A percentile compares a stretch with the other conserved stretches of the same genome.
Conservation (phyloP, 2,329 filamentous ascomycete genomes). For the Botrytis galanthina region DNA sequence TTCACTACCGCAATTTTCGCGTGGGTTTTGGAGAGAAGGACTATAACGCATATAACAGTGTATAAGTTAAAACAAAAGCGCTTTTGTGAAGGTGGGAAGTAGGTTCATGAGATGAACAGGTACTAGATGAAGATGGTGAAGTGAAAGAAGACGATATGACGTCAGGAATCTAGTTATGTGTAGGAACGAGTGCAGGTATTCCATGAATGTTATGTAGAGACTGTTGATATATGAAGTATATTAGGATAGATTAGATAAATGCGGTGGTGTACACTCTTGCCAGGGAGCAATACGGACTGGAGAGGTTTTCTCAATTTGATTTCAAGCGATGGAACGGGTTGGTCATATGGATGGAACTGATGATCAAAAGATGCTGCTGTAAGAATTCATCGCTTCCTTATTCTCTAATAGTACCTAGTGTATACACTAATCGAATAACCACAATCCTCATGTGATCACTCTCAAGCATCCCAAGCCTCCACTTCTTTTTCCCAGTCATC, state of each 20-base stretch:
- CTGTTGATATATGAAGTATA: neutral
- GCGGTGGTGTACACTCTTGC: neutral
- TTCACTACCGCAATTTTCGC: neutral
- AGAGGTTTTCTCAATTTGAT: neutral
- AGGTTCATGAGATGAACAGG: neutral
- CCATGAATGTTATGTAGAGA: neutral
- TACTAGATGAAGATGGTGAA: neutral
- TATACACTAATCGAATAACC: neutral
- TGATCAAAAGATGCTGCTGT: neutral
- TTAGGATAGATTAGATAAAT: neutral
- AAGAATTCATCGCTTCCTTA: neutral
- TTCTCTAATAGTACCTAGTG: neutral
- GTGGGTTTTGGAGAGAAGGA: neutral
- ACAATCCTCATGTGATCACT: neutral
- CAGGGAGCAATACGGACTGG: neutral
- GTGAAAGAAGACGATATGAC: neutral
- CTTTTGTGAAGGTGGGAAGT: neutral
- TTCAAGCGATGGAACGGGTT: neutral
- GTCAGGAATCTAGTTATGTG: too few relatives aligned
- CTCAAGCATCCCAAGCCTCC: slow-evolving; percentile 42
- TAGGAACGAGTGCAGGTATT: neutral
- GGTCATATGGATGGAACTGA: neutral
- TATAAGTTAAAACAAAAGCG: neutral
- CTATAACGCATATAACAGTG: neutral
- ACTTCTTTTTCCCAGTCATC: slow-evolving; percentile 68